Base-by-base conservation (phyloP, 2,329 filamentous ascomycete species). In the Talaromyces atroroseus region DNA sequence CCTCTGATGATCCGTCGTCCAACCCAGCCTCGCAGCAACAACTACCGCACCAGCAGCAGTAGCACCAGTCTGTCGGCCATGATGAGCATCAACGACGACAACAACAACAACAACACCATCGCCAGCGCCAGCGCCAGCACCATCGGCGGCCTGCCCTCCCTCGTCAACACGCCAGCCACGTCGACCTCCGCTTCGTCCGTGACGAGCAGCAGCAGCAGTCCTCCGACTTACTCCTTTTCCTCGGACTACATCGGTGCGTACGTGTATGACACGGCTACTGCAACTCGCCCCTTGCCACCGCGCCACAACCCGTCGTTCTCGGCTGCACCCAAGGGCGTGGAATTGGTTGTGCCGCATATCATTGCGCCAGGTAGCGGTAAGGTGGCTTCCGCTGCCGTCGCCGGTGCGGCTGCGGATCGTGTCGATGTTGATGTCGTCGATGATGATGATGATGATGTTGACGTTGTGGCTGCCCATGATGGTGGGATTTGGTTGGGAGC, bases 261-360 rank as follows among this genome's bases (percentile, higher is more conserved):
- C 26, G 40, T 21, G 5, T 34, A 50, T 29, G 18, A 47, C 26
- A 8, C 26, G 5, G 49, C 24, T 5, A 38, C 20, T 50, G 48
- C 48, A 23, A 18, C 29, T n/a, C 71, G 73, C 5, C 73, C 74
- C 1, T 62, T 76, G 21, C 71, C 71, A 12, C 71, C 74, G 4
- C 69, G 73, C 7, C 70, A 71, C 61, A 74, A 75, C 55, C 70
- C 72, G 18, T 68, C 66, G 52, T 74, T 71, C 60, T 67, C 68
- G 12, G 66, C 63, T 32, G 63, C 61, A 24, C 62, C 62, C 26
- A 72, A 72, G 60, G 69, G 72, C 11, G 64, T 74, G 8, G 71
- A 74, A 29, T 64, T 76, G 21, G 73, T 76, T 12, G 68, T 74
- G 14, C 74, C 74, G 23, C 73, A 74, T 45, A 61, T 74, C 8